phyloP scores from a whole-genome alignment of 1,284 basidiomycete species.

The Pterulicium gracile region DNA sequence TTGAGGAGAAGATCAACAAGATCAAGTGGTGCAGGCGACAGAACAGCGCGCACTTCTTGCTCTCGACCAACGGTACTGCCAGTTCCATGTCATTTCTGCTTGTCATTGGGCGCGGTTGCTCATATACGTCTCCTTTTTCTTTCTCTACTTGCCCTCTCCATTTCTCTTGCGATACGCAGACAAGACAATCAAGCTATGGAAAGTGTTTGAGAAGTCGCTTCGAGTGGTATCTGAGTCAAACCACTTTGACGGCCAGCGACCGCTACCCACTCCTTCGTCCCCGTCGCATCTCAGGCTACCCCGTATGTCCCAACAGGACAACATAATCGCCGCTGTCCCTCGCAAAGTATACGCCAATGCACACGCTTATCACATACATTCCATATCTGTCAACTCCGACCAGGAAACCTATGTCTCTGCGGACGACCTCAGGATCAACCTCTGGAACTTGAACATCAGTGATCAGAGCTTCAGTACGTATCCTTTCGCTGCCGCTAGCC shows the following conservation, averaged over 20 bases:
- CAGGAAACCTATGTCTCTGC: constrained; percentile 99
- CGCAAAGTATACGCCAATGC: constrained; percentile 99
- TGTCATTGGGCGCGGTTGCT: too few species aligned
- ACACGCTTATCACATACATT: constrained; percentile 99
- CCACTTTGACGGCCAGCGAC: constrained; percentile 70
- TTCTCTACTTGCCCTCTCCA: constrained; percentile 7
- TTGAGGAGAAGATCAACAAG: constrained; percentile 99
- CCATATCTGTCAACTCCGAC: constrained; percentile 98
- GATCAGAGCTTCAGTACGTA: constrained; percentile 98
- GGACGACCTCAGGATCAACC: constrained; percentile 93
- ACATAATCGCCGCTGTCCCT: constrained; percentile 97
- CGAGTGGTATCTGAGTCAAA: constrained; percentile 97
- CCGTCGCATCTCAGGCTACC: constrained; percentile 66
- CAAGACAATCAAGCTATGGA: constrained; percentile 99
- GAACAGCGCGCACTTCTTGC: constrained; percentile 93
- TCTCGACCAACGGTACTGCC: constrained; percentile 87
- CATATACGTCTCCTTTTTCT: constrained; percentile 3
- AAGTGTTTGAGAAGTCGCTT: constrained; percentile 97
- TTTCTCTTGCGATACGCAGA: constrained; percentile 38
- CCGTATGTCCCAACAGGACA: constrained; percentile 89
- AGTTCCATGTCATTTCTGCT: not conserved
- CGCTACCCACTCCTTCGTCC: constrained; percentile 47
- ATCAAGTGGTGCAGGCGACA: constrained; percentile 99
- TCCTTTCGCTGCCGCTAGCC: not conserved
- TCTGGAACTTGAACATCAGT: constrained; percentile 98